Evolutionary conservation across 2,329 filamentous ascomycete species (phyloP).

Genomic region (Aureobasidium mangrovei): DNA sequence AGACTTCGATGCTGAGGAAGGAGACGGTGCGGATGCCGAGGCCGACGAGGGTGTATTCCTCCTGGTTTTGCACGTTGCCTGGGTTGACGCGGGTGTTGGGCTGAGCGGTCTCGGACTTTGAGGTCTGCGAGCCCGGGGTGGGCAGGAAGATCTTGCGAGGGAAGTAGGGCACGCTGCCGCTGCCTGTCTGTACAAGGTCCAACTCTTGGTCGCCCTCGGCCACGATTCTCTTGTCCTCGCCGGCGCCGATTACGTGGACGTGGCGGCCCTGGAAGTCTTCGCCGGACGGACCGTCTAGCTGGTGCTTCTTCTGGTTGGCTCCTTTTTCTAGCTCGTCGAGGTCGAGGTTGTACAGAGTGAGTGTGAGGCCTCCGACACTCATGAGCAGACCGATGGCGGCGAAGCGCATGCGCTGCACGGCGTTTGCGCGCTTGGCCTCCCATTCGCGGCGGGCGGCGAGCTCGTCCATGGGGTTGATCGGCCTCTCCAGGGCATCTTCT

Average conservation of each 20-base stretch:
- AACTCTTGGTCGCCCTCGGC: slow-evolving; percentile 45
- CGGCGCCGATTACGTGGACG: slow-evolving; percentile 53
- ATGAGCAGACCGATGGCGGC: slow-evolving; percentile 29
- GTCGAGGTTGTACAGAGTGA: slow-evolving; percentile 27
- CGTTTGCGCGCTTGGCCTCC: slow-evolving; percentile 24
- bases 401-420: slow-evolving; percentile 28
- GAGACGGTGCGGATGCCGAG: slow-evolving; percentile 83
- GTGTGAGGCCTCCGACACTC: slow-evolving; percentile 23
- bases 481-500: not conserved
- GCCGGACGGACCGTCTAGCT: slow-evolving; percentile 27
- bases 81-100: slow-evolving; percentile 26
- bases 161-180: slow-evolving; percentile 69
- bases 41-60: slow-evolving; percentile 80
- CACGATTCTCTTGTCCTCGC: slow-evolving; percentile 44
- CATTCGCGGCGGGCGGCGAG: slow-evolving; percentile 20
- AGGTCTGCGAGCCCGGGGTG: slow-evolving; percentile 24
- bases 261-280: slow-evolving; percentile 45
- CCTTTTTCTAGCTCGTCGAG: slow-evolving; percentile 26
- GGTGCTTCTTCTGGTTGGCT: slow-evolving; percentile 20
- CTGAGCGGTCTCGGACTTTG: slow-evolving; percentile 15
- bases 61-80: slow-evolving; percentile 33
- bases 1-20: slow-evolving; percentile 74
- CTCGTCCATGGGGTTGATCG: slow-evolving; percentile 20
- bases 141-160: slow-evolving; percentile 63
- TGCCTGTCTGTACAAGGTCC: slow-evolving; percentile 73